Base-by-base conservation (phyloP, 1,284 basidiomycete genomes). In the Tylopilus sp. region DNA sequence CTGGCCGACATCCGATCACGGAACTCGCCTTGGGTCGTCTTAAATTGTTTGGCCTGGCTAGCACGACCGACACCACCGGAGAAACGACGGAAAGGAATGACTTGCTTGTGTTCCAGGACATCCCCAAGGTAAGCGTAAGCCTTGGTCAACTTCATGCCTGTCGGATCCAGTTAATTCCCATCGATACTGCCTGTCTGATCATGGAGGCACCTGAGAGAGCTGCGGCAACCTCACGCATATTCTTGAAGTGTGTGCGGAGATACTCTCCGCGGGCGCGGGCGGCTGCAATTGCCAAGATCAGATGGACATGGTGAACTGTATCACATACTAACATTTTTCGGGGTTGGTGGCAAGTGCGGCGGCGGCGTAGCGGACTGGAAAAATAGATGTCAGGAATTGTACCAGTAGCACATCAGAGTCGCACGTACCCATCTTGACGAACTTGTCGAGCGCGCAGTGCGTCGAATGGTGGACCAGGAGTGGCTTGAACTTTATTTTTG, bases 201-300 rank as follows among this genome's bases (percentile, higher is more conserved):
- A 18, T 23, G 26, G 13, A 74, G 79, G 59, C 61, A 90, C 92
- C 91, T 60, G 84, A 83, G 57, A 95, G 77, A 59, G 88, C 91
- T 62, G 91, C 90, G 48, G 85, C 89, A 51, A 96, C 92, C 74
- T 93, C 93, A 64, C 95, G 90, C 85, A 97, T 98, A 85, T 99
- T 99, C 89, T 99, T 99, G 86, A 97, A 99, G 80, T 99, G 97
- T 53, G 96, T 97, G 64, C 95, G 91, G 69, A 98, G 85, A 81
- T 98, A 97, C 78, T 95, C 89, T 66, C 95, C 95, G 67, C 91
- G 89, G 56, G 95, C 90, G 69, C 84, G 88, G 66, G 93, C 86
- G 71, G 89, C 92, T 95, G 66, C 46, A 57, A 3, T 10, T 33
- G 43, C 37, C 46, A 56, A 52, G 50, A 46, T 55, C 50, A 58